Evolutionary conservation across 306 rosid genomes (phyloP).

Genomic region (Senna tora): DNA sequence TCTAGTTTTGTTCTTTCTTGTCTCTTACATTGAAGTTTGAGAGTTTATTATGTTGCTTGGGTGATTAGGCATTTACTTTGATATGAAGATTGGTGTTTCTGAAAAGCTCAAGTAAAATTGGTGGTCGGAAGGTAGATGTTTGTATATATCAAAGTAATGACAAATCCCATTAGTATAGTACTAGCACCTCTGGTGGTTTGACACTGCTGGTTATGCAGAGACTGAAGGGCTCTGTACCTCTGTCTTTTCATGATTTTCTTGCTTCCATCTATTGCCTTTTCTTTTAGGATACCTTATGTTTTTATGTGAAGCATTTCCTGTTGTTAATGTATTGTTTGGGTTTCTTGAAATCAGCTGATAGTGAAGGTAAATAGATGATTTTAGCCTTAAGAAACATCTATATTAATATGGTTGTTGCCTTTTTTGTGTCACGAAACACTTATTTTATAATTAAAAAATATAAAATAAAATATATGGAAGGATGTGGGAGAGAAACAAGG

Average conservation of each 20-base stretch:
- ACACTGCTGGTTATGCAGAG: background rate
- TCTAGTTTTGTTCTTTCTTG: conserved; percentile 24
- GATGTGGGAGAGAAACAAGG: too few relatives aligned
- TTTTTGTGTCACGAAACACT: too few relatives aligned
- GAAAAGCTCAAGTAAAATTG: conserved; percentile 16
- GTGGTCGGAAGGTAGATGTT: background rate
- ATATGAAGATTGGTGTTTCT: conserved; percentile 9
- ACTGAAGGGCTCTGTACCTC: too few relatives aligned
- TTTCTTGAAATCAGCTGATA: background rate
- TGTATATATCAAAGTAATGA: background rate
- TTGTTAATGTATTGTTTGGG: background rate
- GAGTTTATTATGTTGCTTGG: conserved; percentile 19
- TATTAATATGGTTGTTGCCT: too few relatives aligned
- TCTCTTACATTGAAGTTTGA: conserved; percentile 26
- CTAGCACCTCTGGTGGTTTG: too few relatives aligned
- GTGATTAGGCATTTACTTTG: conserved; percentile 22
- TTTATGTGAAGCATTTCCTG: background rate
- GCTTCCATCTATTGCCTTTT: too few relatives aligned
- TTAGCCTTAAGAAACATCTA: background rate
- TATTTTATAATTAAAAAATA: too few relatives aligned
- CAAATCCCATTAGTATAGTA: background rate
- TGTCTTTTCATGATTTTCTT: too few relatives aligned
- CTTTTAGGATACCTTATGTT: too few relatives aligned
- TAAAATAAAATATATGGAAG: too few relatives aligned
- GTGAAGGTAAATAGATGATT: background rate